These are phyloP conservation scores for Pholiota adiposa DNA, from an alignment of 1,284 basidiomycete species.

Conservation along the genomic window DNA sequence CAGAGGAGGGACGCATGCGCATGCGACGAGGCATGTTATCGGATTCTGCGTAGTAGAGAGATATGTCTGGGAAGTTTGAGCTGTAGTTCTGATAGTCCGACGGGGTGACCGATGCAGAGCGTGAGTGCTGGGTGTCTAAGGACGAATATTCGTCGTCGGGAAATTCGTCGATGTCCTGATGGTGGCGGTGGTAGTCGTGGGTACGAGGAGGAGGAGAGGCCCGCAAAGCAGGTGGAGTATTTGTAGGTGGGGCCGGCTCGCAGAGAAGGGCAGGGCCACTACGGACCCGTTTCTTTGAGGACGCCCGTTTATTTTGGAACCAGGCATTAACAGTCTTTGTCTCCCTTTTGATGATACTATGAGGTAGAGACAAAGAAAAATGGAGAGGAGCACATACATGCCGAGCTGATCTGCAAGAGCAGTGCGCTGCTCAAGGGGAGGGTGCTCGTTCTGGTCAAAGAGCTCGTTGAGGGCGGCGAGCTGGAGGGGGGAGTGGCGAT, in stretches of 20 bases:
- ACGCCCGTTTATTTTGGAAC: constrained; percentile 85
- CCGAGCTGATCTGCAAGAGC: constrained; percentile 69
- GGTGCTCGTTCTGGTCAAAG: constrained; percentile 76
- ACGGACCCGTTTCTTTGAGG: constrained; percentile 72
- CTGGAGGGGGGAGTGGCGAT: constrained; percentile 72
- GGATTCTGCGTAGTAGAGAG: constrained; percentile 47
- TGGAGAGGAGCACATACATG: constrained; percentile 56
- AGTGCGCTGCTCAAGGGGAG: constrained; percentile 67
- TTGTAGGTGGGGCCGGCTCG: constrained; percentile 23
- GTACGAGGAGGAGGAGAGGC: constrained; percentile 32
- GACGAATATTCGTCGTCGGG: constrained; percentile 49
- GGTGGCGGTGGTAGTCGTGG: constrained; percentile 29
- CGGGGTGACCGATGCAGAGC: constrained; percentile 36
- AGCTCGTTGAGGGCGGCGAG: constrained; percentile 76
- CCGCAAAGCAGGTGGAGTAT: constrained; percentile 43
- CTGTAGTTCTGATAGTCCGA: constrained; percentile 36
- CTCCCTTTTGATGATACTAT: constrained; percentile 57
- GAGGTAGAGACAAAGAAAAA: constrained; percentile 24
- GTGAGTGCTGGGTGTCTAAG: constrained; percentile 36
- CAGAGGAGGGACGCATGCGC: constrained; percentile 63
- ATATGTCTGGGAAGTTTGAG: constrained; percentile 49
- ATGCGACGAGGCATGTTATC: constrained; percentile 55
- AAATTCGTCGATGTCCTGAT: constrained; percentile 44
- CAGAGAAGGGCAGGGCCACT: constrained; percentile 25
- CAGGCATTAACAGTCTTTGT: constrained; percentile 82